A percentile compares a stretch with the other conserved stretches of the same genome.
Conservation (phyloP, 2,329 filamentous ascomycete genomes). For the Gaeumannomyces tritici region DNA sequence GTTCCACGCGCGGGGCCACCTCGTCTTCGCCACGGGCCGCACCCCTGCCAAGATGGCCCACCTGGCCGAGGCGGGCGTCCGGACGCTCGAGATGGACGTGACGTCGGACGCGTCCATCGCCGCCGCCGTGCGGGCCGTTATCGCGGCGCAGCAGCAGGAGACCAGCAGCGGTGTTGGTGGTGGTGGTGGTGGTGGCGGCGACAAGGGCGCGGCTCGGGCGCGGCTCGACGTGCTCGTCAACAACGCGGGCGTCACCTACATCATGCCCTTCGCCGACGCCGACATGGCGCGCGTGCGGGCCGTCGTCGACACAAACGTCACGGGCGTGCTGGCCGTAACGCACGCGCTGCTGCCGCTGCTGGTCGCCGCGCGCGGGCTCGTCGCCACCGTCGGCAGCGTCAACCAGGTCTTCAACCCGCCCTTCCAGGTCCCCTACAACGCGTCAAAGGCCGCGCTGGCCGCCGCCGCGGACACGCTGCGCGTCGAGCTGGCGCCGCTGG, state of each 20-base stretch:
- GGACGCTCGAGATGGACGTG: conserved; percentile 19
- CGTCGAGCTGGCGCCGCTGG: conserved; percentile 20
- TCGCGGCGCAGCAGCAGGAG: background rate
- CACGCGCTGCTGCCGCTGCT: conserved; percentile 21
- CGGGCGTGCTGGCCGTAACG: conserved; percentile 19
- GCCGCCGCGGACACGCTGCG: conserved; percentile 15
- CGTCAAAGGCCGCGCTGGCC: conserved; percentile 19
- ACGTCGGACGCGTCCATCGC: conserved; percentile 16
- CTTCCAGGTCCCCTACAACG: conserved; percentile 19
- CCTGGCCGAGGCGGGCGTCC: conserved; percentile 14
- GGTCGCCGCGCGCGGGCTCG: conserved; percentile 11
- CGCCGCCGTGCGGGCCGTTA: conserved; percentile 10
- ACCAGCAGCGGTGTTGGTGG: background rate
- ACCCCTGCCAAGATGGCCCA: conserved; percentile 13
- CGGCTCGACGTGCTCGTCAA: conserved; percentile 12
- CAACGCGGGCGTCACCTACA: conserved; percentile 11
- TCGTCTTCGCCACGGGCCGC: conserved; percentile 21
- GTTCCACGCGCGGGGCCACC: conserved; percentile 17
- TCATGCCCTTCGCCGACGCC: conserved; percentile 12
- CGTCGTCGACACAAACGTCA: conserved; percentile 16
- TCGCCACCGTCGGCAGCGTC: conserved; percentile 19
- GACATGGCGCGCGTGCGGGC: conserved; percentile 6
- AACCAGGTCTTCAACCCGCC: conserved; percentile 19
- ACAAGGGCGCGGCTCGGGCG: background rate
- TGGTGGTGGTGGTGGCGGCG: no score